Evolutionary conservation across 352 stramenopile species (phyloP).

Genomic region (Phytophthora syringae): DNA sequence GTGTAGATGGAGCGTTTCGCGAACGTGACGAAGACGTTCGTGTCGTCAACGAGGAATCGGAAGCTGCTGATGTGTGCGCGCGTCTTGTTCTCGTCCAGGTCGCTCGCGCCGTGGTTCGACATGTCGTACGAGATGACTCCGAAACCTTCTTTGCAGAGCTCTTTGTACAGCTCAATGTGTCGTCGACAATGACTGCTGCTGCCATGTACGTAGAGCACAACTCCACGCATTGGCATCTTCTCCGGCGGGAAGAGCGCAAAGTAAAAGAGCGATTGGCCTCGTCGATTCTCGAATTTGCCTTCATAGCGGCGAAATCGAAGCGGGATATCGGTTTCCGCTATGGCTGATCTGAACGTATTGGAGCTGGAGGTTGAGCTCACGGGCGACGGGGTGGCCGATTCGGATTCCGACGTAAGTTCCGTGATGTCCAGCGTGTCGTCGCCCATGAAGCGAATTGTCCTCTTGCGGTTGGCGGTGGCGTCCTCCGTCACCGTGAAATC

Average conservation of each 20-base stretch:
- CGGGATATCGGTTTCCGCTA: slow-evolving; percentile 19
- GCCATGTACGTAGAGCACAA: slow-evolving; percentile 60
- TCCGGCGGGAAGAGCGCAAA: slow-evolving; percentile 44
- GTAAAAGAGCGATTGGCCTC: slow-evolving; percentile 50
- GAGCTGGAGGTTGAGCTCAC: slow-evolving; percentile 14
- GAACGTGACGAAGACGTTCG: slow-evolving; percentile 51
- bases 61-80: slow-evolving; percentile 50
- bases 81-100: slow-evolving; percentile 40
- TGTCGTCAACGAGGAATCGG: slow-evolving; percentile 56
- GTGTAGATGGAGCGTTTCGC: slow-evolving; percentile 45
- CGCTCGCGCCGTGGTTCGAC: slow-evolving; percentile 55
- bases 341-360: slow-evolving; percentile 3
- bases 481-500: not conserved
- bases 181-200: slow-evolving; percentile 50
- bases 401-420: slow-evolving; percentile 17
- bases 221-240: slow-evolving; percentile 39
- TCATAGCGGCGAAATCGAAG: slow-evolving; percentile 40
- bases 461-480: slow-evolving; percentile 14
- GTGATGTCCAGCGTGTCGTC: slow-evolving; percentile 18
- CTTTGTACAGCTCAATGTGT: slow-evolving; percentile 52
- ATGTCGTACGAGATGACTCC: slow-evolving; percentile 58
- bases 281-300: slow-evolving; percentile 45
- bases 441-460: slow-evolving; percentile 31
- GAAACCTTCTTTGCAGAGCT: slow-evolving; percentile 48
- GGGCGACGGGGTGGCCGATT: not conserved